A percentile compares a stretch with the other conserved stretches of the same genome.
Conservation (phyloP, 306 rosid species). For the Aeschynomene evenia region DNA sequence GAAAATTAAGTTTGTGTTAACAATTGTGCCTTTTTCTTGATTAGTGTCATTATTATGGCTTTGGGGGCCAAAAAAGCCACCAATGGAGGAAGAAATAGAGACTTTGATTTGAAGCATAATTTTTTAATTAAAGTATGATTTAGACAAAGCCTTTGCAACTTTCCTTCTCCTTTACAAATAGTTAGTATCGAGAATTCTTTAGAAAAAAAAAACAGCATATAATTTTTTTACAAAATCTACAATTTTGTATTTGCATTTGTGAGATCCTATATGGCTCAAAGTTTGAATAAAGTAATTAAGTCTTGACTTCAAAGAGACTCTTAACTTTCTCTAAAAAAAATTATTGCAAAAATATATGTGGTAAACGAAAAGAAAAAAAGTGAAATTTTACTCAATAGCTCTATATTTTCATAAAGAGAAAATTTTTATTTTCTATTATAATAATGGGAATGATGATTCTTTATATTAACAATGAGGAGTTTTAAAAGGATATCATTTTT, state of each 20-base stretch:
- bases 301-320: not conserved
- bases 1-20: constrained; percentile 13
- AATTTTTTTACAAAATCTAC: not conserved
- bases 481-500: too few relatives aligned
- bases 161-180: not conserved
- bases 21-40: constrained; percentile 29
- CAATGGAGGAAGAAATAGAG: constrained; percentile 30
- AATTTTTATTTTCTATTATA: not conserved
- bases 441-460: not conserved
- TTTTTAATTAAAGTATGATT: constrained; percentile 36
- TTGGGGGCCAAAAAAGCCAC: constrained; percentile 37
- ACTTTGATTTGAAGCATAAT: constrained; percentile 57
- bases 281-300: not conserved
- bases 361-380: not conserved
- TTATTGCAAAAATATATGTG: not conserved
- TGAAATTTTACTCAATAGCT: not conserved
- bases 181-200: not conserved
- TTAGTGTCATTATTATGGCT: constrained; percentile 34
- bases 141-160: constrained; percentile 20
- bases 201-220: too few relatives aligned
- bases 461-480: not conserved
- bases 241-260: not conserved
- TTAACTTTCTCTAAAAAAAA: not conserved
- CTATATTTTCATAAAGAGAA: not conserved
- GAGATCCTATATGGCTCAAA: not conserved